Base-by-base conservation (phyloP, 129 eudicot species). In the Escallonia rubra region DNA sequence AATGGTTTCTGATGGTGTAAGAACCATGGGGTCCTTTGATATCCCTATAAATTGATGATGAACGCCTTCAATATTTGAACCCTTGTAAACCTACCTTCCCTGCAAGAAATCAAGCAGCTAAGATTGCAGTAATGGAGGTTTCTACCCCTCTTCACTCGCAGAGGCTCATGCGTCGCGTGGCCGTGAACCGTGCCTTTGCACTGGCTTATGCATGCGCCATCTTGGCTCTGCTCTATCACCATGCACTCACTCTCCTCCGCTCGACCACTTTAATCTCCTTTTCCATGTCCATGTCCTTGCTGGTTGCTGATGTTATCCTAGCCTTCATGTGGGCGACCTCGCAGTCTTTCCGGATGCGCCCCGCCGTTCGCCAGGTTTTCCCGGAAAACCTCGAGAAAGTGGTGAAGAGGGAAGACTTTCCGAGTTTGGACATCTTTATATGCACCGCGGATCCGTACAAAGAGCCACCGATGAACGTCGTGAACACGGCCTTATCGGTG, bases 371-470 rank as follows among this genome's bases (percentile, higher is more conserved):
- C 4, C 34, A 65, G 42, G 91, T 56, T 4, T 83, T 61, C 68
- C 87, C 82, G 4, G 85, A 84, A 65, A 93, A 84, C 50, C 85
- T 93, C 4, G 64, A 53, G 1, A 65, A 66, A 40, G 65, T 71
- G 23, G 10, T 67, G 1, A 43, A 10, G 5, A 46, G 71, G 43
- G 57, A 46, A 13, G 88, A 83, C 13, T 81, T 78, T 58, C 98
- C 96, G 45, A 76, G 70, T 0, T 11, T 87, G 47, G 99, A 93
- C 68, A 70, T 94, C 43, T 81, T 89, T 51, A 71, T 94, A 47
- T 84, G 92, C 72, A 94, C 99, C 6, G 97, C 99, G 4, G 99
- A 94, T 48, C 96, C 99, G 0, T 74, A 72, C 43, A 86, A 83
- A 49, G 99, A 94, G 75, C 99, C 97, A 2, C 95, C 99, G 0